Evolutionary conservation across 306 rosid genomes (phyloP).

Genomic region (Mimosa pudica): DNA sequence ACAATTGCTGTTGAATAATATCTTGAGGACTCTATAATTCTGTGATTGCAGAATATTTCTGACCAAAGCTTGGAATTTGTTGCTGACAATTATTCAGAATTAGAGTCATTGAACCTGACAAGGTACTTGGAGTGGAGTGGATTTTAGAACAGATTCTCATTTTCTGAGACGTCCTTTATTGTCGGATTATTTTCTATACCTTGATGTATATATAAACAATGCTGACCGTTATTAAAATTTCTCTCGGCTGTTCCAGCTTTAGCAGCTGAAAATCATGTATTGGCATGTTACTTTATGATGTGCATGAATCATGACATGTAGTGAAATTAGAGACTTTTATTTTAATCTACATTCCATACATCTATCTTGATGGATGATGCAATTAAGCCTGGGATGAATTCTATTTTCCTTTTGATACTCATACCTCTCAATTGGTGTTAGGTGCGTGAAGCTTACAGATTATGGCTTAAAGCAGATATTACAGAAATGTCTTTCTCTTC

Average conservation of each 20-base stretch:
- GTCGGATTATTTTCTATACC: background rate
- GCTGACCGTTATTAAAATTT: background rate
- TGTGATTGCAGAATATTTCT: slow-evolving; percentile 60
- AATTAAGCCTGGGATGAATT: slow-evolving; percentile 10
- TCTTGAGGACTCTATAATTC: slow-evolving; percentile 39
- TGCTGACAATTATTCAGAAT: slow-evolving; percentile 62
- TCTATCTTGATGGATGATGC: slow-evolving; percentile 15
- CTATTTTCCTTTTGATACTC: slow-evolving; percentile 18
- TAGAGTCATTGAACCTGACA: slow-evolving; percentile 64
- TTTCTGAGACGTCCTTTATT: slow-evolving; percentile 24
- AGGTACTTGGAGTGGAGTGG: slow-evolving; percentile 48
- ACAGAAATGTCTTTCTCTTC: slow-evolving; percentile 56
- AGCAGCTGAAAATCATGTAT: slow-evolving; percentile 23
- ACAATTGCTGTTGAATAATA: slow-evolving; percentile 16
- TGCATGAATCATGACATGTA: background rate
- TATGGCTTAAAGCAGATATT: slow-evolving; percentile 63
- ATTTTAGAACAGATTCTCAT: slow-evolving; percentile 9
- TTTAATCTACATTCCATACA: slow-evolving; percentile 5
- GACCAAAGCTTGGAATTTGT: slow-evolving; percentile 59
- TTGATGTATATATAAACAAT: slow-evolving; percentile 17
- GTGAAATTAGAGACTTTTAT: background rate
- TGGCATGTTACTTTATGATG: slow-evolving; percentile 27
- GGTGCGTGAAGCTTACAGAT: slow-evolving; percentile 79
- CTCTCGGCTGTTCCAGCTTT: background rate
- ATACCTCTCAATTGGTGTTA: slow-evolving; percentile 39